Conservation (phyloP, 441 rosid species). For the Breynia disticha region DNA sequence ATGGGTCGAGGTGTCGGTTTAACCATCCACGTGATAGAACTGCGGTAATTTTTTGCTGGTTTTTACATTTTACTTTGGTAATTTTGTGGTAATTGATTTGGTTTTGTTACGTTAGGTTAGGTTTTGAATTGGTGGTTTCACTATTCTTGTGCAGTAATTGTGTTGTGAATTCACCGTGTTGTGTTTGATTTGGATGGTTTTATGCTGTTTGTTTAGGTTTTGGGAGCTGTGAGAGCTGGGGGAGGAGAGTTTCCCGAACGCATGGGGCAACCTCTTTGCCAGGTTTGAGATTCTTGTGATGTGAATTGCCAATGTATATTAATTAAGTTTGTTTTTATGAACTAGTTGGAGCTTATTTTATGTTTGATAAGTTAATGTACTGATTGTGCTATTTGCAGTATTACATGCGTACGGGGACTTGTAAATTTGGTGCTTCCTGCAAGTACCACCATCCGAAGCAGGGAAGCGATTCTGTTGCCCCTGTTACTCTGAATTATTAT, state of each 20-base stretch:
- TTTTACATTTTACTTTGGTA: conserved; percentile 7
- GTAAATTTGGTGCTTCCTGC: conserved; percentile 87
- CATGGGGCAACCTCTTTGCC: conserved; percentile 74
- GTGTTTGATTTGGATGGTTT: no score
- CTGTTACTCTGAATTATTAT: conserved; percentile 49
- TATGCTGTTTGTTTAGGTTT: not conserved
- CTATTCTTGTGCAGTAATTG: conserved; percentile 11
- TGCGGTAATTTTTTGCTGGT: conserved; percentile 37
- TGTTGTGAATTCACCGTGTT: not conserved
- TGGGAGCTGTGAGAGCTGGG: conserved; percentile 23
- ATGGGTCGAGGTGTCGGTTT: conserved; percentile 78
- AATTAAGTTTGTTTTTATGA: not conserved
- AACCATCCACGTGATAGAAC: conserved; percentile 81
- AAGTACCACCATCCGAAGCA: conserved; percentile 92
- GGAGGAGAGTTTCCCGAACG: conserved; percentile 68
- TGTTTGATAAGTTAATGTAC: not conserved
- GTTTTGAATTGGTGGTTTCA: conserved; percentile 12
- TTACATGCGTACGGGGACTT: conserved; percentile 74
- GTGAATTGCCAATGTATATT: conserved; percentile 19
- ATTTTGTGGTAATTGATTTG: conserved; percentile 17
- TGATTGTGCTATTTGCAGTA: conserved; percentile 41
- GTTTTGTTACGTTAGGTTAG: not conserved
- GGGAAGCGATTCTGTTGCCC: conserved; percentile 45
- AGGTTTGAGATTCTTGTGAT: conserved; percentile 35
- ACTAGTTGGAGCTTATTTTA: not conserved